phyloP scores from a whole-genome alignment of 129 eudicot genomes.

The Helichrysum umbraculigerum region DNA sequence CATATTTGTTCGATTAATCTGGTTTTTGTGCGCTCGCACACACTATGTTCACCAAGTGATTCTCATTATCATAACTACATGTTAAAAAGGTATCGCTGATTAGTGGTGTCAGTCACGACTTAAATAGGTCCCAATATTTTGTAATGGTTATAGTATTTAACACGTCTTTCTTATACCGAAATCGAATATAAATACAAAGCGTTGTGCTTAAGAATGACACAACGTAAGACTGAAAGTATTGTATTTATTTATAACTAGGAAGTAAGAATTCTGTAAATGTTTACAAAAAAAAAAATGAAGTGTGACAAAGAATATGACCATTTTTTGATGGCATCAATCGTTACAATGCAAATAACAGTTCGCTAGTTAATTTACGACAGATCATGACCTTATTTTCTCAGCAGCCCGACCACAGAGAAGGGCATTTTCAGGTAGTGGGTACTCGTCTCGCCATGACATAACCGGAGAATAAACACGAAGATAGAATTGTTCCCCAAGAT shows the following conservation, averaged over 20 bases:
- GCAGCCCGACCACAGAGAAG: slow-evolving; percentile 79
- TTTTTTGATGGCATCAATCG: neutral
- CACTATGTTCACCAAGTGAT: too few species aligned
- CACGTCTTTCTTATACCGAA: neutral
- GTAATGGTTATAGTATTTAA: neutral
- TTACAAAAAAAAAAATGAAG: slow-evolving; percentile 30
- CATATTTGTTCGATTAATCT: neutral
- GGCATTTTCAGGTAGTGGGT: slow-evolving; percentile 67
- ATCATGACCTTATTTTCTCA: slow-evolving; percentile 18
- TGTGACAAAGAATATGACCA: slow-evolving; percentile 34
- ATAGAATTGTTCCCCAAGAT: slow-evolving; percentile 83
- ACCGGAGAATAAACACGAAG: slow-evolving; percentile 69
- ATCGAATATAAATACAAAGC: neutral
- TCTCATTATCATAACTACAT: too few species aligned
- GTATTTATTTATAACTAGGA: slow-evolving; percentile 21
- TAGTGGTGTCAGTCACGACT: too few species aligned
- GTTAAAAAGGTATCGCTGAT: too few species aligned
- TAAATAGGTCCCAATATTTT: neutral
- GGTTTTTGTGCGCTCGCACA: neutral
- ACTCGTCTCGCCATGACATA: slow-evolving; percentile 66
- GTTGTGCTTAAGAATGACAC: neutral
- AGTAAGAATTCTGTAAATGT: slow-evolving; percentile 6
- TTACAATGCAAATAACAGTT: neutral
- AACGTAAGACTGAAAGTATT: neutral
- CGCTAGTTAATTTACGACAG: neutral